These are phyloP conservation scores for Pugionium dolabratum DNA, from an alignment of 345 rosid species.

Conservation along the genomic window DNA sequence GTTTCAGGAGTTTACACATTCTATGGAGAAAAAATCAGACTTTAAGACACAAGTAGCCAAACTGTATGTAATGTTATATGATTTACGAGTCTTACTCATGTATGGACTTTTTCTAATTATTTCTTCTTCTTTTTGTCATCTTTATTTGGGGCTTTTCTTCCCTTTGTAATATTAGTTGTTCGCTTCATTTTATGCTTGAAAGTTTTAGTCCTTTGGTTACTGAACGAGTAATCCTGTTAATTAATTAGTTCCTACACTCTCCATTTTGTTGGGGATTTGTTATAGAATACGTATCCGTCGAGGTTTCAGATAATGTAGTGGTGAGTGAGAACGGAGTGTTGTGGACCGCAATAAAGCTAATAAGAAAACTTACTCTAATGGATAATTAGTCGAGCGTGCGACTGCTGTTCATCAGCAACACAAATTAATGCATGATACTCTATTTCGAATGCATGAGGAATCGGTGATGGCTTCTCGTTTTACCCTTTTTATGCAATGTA, in stretches of 20 bases:
- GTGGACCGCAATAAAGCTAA: constrained; percentile 46
- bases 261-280: background rate
- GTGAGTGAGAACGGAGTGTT: constrained; percentile 66
- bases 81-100: background rate
- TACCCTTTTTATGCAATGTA: too few relatives aligned
- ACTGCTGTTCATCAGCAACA: too few relatives aligned
- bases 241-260: background rate
- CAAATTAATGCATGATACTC: too few relatives aligned
- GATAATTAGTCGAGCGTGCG: too few relatives aligned
- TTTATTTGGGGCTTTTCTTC: constrained; percentile 8
- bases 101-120: background rate
- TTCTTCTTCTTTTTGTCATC: background rate
- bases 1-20: constrained; percentile 29
- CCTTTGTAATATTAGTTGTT: constrained; percentile 5
- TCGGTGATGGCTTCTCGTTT: too few relatives aligned
- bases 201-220: constrained; percentile 9
- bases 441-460: too few relatives aligned
- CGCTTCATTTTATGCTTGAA: constrained; percentile 10
- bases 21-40: background rate
- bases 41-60: constrained; percentile 20
- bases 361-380: too few relatives aligned
- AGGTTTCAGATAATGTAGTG: constrained; percentile 73
- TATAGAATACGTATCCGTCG: constrained; percentile 49
- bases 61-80: constrained; percentile 24
- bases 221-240: background rate